A percentile compares a stretch with the other conserved stretches of the same genome.
phyloP scores from a whole-genome alignment of 805 yeast species.

The Wickerhamomyces alni region DNA sequence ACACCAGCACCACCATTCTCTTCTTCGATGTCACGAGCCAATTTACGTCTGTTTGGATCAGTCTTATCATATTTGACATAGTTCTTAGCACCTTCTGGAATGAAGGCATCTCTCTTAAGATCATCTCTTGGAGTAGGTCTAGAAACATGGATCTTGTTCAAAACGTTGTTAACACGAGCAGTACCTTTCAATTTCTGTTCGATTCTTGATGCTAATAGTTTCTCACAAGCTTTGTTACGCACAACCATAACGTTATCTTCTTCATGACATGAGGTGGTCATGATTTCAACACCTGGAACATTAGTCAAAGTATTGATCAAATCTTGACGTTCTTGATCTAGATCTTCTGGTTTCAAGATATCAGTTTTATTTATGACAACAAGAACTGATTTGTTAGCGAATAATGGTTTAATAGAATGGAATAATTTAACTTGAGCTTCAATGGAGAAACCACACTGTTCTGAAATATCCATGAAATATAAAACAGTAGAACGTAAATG shows the following conservation, averaged over 20 bases:
- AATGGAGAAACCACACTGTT: constrained; percentile 97
- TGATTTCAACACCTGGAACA: constrained; percentile 80
- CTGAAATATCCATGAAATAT: constrained; percentile 97
- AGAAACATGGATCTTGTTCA: constrained; percentile 95
- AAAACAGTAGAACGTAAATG: constrained; percentile 94
- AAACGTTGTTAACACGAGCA: constrained; percentile 78
- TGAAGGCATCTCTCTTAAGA: constrained; percentile 66
- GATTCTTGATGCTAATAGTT: constrained; percentile 88
- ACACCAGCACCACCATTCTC: constrained; percentile 99
- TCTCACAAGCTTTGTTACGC: constrained; percentile 96
- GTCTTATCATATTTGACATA: constrained; percentile 64
- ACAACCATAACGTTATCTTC: constrained; percentile 95
- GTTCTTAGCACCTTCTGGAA: constrained; percentile 68
- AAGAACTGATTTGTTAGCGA: constrained; percentile 93
- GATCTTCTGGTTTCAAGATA: constrained; percentile 79
- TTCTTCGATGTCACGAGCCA: constrained; percentile 85
- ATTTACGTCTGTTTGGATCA: constrained; percentile 75
- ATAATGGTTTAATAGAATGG: constrained; percentile 94
- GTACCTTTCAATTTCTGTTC: constrained; percentile 95
- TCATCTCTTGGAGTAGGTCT: constrained; percentile 88
- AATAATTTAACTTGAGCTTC: constrained; percentile 96
- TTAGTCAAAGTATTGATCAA: constrained; percentile 59
- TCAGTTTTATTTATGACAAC: constrained; percentile 95
- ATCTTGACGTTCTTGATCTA: constrained; percentile 68
- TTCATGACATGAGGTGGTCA: constrained; percentile 89